Conservation (phyloP, 1,139 yeast genomes). For the Candida sojae region DNA sequence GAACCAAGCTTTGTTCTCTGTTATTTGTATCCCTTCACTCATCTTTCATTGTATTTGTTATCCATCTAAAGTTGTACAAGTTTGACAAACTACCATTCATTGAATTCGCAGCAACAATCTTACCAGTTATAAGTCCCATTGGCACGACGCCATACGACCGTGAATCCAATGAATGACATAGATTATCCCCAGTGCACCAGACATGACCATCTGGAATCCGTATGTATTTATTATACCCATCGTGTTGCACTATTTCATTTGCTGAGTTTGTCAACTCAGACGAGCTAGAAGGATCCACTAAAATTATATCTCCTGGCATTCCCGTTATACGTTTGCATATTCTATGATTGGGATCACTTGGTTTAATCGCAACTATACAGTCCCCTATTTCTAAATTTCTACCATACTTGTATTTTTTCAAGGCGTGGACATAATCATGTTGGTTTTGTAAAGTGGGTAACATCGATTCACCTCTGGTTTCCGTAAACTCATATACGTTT, state of each 20-base stretch:
- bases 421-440: conserved; percentile 79
- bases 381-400: conserved; percentile 75
- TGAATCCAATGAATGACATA: conserved; percentile 87
- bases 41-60: conserved; percentile 42
- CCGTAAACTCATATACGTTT: conserved; percentile 72
- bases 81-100: conserved; percentile 40
- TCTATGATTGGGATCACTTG: conserved; percentile 82
- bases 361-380: conserved; percentile 83
- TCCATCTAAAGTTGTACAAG: conserved; percentile 56
- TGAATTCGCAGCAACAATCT: conserved; percentile 69
- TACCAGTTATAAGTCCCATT: conserved; percentile 84
- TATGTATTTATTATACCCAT: conserved; percentile 60
- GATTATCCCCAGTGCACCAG: conserved; percentile 96
- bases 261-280: conserved; percentile 49
- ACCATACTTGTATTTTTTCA: conserved; percentile 62
- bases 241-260: conserved; percentile 30
- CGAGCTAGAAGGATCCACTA: conserved; percentile 76
- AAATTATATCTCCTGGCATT: conserved; percentile 88
- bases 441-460: conserved; percentile 79
- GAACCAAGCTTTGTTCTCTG: no score
- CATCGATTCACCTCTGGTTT: conserved; percentile 94
- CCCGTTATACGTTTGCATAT: conserved; percentile 94
- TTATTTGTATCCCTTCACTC: conserved; percentile 10
- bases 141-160: conserved; percentile 88
- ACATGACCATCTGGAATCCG: conserved; percentile 87